phyloP scores from a whole-genome alignment of 108 stramenopile genomes.

The Nitzschia sp. region DNA sequence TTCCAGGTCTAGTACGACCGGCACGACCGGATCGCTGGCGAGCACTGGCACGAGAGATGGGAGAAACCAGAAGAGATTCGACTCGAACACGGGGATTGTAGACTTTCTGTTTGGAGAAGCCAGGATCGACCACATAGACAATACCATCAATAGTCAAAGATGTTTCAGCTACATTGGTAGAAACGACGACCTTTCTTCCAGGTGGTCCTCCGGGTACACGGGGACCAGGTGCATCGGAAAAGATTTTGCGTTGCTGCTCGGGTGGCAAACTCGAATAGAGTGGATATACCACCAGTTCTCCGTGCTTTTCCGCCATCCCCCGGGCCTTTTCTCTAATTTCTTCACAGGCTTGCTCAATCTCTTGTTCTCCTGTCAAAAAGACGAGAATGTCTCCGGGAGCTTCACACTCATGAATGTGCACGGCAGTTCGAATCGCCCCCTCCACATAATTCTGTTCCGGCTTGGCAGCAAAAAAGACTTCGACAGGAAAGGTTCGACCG shows the following conservation, averaged over 20 bases:
- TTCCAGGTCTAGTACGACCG: slow-evolving; percentile 97
- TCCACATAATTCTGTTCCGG: slow-evolving; percentile 99
- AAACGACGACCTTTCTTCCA: slow-evolving; percentile 97
- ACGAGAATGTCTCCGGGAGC: slow-evolving; percentile 96
- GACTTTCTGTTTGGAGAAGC: slow-evolving; percentile 99
- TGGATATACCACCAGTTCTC: slow-evolving; percentile 91
- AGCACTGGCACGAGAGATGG: slow-evolving; percentile 96
- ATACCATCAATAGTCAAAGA: slow-evolving; percentile 99
- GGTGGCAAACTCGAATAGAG: slow-evolving; percentile 97
- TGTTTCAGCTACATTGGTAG: slow-evolving; percentile 98
- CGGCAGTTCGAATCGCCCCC: slow-evolving; percentile 92
- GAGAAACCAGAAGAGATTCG: slow-evolving; percentile 95
- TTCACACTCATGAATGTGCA: slow-evolving; percentile 98
- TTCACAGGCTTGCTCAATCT: slow-evolving; percentile 98
- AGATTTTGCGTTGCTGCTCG: slow-evolving; percentile 91
- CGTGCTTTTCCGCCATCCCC: slow-evolving; percentile 59
- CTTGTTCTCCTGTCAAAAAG: slow-evolving; percentile 97
- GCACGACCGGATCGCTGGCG: slow-evolving; percentile 95
- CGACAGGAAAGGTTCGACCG: slow-evolving; percentile 96
- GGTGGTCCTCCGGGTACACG: slow-evolving; percentile 90
- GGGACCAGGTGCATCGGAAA: slow-evolving; percentile 89
- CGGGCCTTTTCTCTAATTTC: slow-evolving; percentile 79
- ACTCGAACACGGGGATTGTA: slow-evolving; percentile 99
- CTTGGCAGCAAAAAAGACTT: slow-evolving; percentile 95
- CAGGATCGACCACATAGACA: slow-evolving; percentile 99